Percentiles rank a stretch among this genome's conserved stretches.
Evolutionary conservation across 2,329 filamentous ascomycete species (phyloP).

Genomic region (Colletotrichum gloeosporioides): DNA sequence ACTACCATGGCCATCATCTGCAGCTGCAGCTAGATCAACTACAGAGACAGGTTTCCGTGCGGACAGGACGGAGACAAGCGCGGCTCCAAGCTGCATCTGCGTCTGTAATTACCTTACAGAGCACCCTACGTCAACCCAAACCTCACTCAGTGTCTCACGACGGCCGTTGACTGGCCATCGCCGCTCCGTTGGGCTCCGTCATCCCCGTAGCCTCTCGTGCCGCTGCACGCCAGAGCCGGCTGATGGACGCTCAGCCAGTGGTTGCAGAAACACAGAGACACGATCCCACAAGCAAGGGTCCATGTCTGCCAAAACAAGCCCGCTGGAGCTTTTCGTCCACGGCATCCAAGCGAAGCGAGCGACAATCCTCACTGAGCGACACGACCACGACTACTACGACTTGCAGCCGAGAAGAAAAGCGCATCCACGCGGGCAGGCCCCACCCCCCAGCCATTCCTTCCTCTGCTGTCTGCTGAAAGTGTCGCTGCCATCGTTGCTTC

Average conservation of each 20-base stretch:
- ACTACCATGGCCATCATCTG: not conserved
- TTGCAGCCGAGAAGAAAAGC: not conserved
- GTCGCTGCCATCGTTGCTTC: not conserved
- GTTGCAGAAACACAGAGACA: conserved; percentile 12
- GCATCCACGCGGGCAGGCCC: not conserved
- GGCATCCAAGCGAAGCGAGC: not conserved
- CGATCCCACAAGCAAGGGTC: conserved; percentile 14
- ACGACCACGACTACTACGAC: not conserved
- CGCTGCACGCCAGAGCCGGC: conserved; percentile 4
- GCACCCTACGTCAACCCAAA: not conserved
- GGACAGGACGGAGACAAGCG: not conserved
- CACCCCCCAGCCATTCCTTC: conserved; percentile 5
- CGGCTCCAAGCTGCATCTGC: not conserved
- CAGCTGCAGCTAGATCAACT: not conserved
- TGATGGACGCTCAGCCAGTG: conserved; percentile 8
- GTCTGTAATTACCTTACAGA: not conserved
- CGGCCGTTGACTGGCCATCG: conserved; percentile 14
- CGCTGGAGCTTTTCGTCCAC: not conserved
- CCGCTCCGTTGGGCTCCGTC: conserved; percentile 1
- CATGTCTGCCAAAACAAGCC: conserved; percentile 8
- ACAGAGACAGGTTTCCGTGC: not conserved
- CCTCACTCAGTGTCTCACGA: conserved; percentile 8
- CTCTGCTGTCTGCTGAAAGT: not conserved
- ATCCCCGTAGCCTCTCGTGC: not conserved
- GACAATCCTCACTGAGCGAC: not conserved